Conservation (phyloP, 2,329 filamentous ascomycete genomes). For the Hymenoscyphus albidus region DNA sequence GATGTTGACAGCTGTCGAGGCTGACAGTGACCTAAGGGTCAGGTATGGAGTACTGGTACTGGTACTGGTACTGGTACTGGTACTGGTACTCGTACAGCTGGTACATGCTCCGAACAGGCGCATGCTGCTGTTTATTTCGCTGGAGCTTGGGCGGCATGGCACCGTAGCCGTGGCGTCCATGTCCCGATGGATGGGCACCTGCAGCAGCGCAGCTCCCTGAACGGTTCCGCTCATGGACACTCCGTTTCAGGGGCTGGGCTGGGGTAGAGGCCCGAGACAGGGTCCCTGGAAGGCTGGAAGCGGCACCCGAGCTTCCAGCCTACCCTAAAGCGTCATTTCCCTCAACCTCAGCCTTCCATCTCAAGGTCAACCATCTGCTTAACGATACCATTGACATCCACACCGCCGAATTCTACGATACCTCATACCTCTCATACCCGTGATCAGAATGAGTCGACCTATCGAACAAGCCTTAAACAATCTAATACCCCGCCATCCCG, state of each 20-base stretch:
- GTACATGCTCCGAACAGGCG: no score
- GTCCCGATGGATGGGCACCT: not conserved
- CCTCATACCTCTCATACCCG: not conserved
- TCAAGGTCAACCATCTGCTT: not conserved
- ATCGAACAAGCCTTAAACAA: conserved; percentile 70
- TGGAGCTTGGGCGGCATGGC: not conserved
- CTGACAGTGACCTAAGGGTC: not conserved
- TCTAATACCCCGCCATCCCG: conserved; percentile 68
- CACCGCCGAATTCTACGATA: not conserved
- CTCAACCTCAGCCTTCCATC: not conserved
- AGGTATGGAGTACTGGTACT: no score
- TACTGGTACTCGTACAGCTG: no score
- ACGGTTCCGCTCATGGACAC: not conserved
- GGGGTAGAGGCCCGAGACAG: no score
- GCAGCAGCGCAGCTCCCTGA: not conserved
- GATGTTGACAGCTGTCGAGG: not conserved
- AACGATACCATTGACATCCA: not conserved
- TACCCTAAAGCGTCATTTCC: not conserved
- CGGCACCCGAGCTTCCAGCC: not conserved
- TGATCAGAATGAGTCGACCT: conserved; percentile 63
- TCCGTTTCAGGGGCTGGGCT: not conserved
- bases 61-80: no score
- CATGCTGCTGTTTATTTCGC: not conserved
- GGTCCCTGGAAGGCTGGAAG: not conserved
- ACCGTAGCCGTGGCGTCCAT: not conserved